Evolutionary conservation across 2,329 filamentous ascomycete genomes (phyloP), one percentile per base, ranked within the genome.

Genomic region (Harringtonia aguacate): DNA sequence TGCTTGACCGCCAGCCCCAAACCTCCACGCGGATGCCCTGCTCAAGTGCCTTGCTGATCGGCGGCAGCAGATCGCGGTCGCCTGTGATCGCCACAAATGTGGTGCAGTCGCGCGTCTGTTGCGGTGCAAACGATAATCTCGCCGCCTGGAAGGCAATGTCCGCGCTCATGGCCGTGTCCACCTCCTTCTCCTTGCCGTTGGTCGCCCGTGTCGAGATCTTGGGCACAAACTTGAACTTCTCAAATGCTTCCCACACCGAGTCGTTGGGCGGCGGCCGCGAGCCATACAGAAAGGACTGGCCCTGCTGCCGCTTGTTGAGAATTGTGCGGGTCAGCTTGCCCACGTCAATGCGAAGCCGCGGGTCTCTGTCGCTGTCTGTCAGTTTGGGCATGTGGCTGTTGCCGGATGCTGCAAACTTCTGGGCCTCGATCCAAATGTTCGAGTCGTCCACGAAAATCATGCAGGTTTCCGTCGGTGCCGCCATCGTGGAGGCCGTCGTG

Each of bases 251-350:
- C 54, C 52, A 57, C 17, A 55, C 51, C 15, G 47, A 44, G 36
- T 55, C 54, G 38, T 56, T 56, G 18, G 50, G 51, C 36, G 51
- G 50, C n/a, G 53, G 53, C 8, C 52, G 48, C 1, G 55, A 57
- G n/a, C 54, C 55, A 24, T 54, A 56, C 10, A 54, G 46, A 42
- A 48, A 53, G 10, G 52, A 52, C 7, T 8, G 8, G 8, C 47
- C 47, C 31, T 48, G 46, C 20, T 6, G n/a, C 27, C 51, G 54
- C 38, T 39, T 38, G 14, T 39, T 45, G 46, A 46, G 42, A 17
- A 56, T 39, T 10, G 21, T 22, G 4, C 20, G 12, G 17, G 42
- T 37, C 15, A 48, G 28, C 3, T 20, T 30, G 3, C 44, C 47
- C 9, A 46, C 34, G 17, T 48, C 27, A 37, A 48, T 48, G 6